These are phyloP conservation scores for Cordyceps farinosa DNA, from an alignment of 2,329 filamentous ascomycete species.

Conservation along the genomic window DNA sequence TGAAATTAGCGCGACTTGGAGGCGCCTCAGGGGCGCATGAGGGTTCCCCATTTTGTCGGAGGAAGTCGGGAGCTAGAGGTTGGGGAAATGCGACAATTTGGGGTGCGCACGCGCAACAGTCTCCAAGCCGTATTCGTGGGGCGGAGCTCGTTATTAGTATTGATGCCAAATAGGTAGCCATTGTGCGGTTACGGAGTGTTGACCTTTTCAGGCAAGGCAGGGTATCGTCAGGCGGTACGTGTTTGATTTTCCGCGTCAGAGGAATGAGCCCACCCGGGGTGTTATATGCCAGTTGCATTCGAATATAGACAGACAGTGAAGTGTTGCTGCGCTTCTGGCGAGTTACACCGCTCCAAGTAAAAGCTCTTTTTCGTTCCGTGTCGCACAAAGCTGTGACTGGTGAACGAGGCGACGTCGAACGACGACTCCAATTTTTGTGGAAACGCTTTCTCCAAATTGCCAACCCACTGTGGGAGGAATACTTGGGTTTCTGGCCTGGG, in stretches of 20 bases:
- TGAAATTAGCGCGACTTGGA: conserved; percentile 9
- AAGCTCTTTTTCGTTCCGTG: not conserved
- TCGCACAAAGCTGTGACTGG: not conserved
- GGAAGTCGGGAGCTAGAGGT: conserved; percentile 17
- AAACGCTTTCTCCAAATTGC: conserved; percentile 10
- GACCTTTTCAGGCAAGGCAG: not conserved
- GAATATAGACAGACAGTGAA: not conserved
- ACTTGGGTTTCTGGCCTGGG: not conserved
- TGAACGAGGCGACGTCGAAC: not conserved
- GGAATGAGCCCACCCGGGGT: not conserved
- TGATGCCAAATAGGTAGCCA: conserved; percentile 13
- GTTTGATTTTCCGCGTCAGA: conserved; percentile 14
- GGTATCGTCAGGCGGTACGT: not conserved
- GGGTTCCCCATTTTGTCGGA: conserved; percentile 17
- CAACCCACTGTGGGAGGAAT: not conserved
- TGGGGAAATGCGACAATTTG: conserved; percentile 11
- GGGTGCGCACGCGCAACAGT: not conserved
- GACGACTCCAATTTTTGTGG: conserved; percentile 13
- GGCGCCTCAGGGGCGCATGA: conserved; percentile 11
- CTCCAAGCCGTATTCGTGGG: conserved; percentile 6
- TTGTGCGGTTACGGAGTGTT: conserved; percentile 10
- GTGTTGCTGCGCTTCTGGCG: not conserved
- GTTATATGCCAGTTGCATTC: not conserved
- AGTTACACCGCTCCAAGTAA: not conserved
- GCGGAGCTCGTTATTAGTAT: conserved; percentile 4